phyloP scores from a whole-genome alignment of 2,329 filamentous ascomycete genomes.

The Penicillium sp. region DNA sequence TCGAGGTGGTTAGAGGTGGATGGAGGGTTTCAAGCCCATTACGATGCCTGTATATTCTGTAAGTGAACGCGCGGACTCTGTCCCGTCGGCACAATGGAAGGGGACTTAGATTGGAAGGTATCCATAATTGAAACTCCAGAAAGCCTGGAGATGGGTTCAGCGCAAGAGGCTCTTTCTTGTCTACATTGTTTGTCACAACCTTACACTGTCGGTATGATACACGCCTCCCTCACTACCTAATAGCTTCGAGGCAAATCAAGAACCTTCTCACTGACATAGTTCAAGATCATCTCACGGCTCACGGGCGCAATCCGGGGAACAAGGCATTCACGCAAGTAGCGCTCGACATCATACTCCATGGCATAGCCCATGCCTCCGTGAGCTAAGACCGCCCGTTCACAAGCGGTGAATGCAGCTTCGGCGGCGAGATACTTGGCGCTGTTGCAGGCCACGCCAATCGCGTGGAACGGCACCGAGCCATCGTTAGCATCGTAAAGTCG shows the following conservation, averaged over 20 bases:
- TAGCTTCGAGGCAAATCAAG: conserved; percentile 48
- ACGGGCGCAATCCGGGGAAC: conserved; percentile 63
- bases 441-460: conserved; percentile 66
- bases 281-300: conserved; percentile 54
- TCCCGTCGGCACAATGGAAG: too few species aligned
- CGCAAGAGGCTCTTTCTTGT: too few species aligned
- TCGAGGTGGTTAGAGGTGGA: too few species aligned
- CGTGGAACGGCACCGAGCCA: conserved; percentile 54
- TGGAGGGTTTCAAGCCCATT: too few species aligned
- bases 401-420: conserved; percentile 62
- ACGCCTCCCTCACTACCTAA: conserved; percentile 19
- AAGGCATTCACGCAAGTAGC: conserved; percentile 61
- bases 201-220: too few species aligned
- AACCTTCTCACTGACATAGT: conserved; percentile 49
- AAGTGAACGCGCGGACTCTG: too few species aligned
- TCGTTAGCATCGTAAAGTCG: conserved; percentile 60
- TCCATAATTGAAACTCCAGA: too few species aligned
- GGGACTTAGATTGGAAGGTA: too few species aligned
- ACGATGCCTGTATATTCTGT: too few species aligned
- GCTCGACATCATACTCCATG: conserved; percentile 63
- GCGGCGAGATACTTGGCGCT: conserved; percentile 69
- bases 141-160: too few species aligned
- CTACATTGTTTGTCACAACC: not conserved
- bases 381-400: conserved; percentile 58
- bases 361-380: conserved; percentile 67